These are phyloP conservation scores for Lecanoromycetidae sp. DNA, from an alignment of 2,329 filamentous ascomycete genomes.

Conservation along the genomic window DNA sequence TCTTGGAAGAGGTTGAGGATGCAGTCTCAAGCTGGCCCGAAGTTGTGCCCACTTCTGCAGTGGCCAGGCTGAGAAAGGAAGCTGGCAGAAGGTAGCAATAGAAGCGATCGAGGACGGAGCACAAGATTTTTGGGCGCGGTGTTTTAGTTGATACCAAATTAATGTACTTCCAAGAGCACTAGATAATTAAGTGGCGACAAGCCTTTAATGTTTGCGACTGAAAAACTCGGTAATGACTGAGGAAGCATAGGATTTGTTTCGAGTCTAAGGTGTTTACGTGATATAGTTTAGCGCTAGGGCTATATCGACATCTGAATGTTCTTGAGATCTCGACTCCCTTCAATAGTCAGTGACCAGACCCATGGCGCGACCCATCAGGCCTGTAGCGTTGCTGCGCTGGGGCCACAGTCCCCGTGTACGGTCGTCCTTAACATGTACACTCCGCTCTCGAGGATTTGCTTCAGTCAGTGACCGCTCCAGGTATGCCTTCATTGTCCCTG, in stretches of 20 bases:
- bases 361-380: constrained; percentile 12
- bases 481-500: constrained; percentile 22
- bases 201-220: too few species aligned
- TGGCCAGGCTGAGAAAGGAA: constrained; percentile 50
- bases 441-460: constrained; percentile 26
- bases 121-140: too few species aligned
- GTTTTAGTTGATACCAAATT: too few species aligned
- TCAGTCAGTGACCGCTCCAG: constrained; percentile 28
- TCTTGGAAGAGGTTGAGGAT: constrained; percentile 85
- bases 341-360: neutral
- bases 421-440: constrained; percentile 13
- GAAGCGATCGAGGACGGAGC: neutral
- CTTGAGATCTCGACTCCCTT: too few species aligned
- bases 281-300: neutral
- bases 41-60: constrained; percentile 45
- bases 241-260: too few species aligned
- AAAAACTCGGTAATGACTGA: too few species aligned
- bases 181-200: too few species aligned
- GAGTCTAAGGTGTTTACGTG: too few species aligned
- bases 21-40: constrained; percentile 80
- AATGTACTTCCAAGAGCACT: too few species aligned
- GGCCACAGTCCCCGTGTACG: constrained; percentile 20
- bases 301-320: neutral
- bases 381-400: constrained; percentile 23
- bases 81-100: constrained; percentile 36